phyloP scores from a whole-genome alignment of 768 basidiomycete genomes.

The Amanita rimosa region DNA sequence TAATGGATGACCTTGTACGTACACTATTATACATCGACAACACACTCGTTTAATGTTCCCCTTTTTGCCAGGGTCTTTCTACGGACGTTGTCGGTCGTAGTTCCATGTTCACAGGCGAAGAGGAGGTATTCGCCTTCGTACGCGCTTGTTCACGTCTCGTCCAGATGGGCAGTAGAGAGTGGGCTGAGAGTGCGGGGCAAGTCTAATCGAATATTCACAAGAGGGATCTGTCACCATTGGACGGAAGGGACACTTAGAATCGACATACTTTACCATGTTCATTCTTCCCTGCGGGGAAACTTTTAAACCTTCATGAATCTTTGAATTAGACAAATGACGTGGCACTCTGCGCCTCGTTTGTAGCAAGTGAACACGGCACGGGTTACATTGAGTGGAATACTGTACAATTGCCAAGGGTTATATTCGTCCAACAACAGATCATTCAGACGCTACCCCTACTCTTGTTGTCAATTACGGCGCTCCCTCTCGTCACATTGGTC shows the following conservation, averaged over 20 bases:
- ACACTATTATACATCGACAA: background rate
- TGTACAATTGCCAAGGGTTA: background rate
- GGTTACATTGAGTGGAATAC: background rate
- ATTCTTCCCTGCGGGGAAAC: background rate
- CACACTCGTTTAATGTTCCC: constrained; percentile 2
- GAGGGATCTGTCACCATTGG: background rate
- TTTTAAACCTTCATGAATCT: background rate
- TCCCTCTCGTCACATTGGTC: constrained; percentile 20
- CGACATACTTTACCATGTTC: background rate
- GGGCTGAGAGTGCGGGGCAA: constrained; percentile 46
- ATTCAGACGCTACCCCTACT: constrained; percentile 19
- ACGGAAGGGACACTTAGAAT: background rate
- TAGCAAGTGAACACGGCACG: background rate
- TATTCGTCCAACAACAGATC: background rate
- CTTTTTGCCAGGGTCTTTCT: constrained; percentile 52
- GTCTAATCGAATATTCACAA: constrained; percentile 1
- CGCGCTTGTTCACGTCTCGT: constrained; percentile 82
- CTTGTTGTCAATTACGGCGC: constrained; percentile 24
- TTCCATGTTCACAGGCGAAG: constrained; percentile 92
- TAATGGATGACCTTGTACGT: constrained; percentile 92
- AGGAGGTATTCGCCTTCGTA: constrained; percentile 95
- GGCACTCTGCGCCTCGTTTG: background rate
- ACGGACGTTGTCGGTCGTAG: constrained; percentile 67
- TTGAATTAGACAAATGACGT: background rate
- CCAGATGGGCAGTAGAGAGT: constrained; percentile 86